phyloP scores from a whole-genome alignment of 2,329 filamentous ascomycete species.

The Aspergillus melleus region DNA sequence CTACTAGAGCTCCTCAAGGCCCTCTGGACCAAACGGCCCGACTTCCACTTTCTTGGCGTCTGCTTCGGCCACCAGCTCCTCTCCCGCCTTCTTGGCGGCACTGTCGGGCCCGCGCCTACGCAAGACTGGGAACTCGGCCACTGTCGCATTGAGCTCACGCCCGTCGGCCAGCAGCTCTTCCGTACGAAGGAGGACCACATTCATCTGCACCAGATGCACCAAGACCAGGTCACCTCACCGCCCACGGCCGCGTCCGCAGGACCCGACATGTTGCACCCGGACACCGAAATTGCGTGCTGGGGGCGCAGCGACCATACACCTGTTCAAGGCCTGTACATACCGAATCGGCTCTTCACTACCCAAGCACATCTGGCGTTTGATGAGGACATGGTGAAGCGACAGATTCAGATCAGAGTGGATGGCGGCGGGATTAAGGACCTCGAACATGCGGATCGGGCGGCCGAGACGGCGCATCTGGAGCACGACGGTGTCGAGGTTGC shows the following conservation, averaged over 20 bases:
- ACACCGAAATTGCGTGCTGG: slow-evolving; percentile 51
- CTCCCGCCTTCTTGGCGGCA: slow-evolving; percentile 44
- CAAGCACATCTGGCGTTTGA: slow-evolving; percentile 51
- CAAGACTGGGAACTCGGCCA: slow-evolving; percentile 51
- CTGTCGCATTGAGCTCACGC: slow-evolving; percentile 41
- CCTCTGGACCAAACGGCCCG: slow-evolving; percentile 52
- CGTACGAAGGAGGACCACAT: slow-evolving; percentile 33
- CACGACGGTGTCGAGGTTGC: slow-evolving; percentile 44
- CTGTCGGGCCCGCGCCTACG: slow-evolving; percentile 37
- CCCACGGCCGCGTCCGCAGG: slow-evolving; percentile 27
- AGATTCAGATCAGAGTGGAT: slow-evolving; percentile 48
- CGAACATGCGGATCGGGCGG: slow-evolving; percentile 37
- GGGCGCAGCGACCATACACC: slow-evolving; percentile 46
- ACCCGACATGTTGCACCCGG: slow-evolving; percentile 34
- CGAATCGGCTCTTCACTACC: slow-evolving; percentile 46
- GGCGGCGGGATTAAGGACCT: slow-evolving; percentile 41
- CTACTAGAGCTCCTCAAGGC: slow-evolving; percentile 48
- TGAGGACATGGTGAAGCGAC: slow-evolving; percentile 47
- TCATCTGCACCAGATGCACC: slow-evolving; percentile 50
- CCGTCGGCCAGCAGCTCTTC: slow-evolving; percentile 45
- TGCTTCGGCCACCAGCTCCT: slow-evolving; percentile 53
- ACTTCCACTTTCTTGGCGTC: slow-evolving; percentile 52
- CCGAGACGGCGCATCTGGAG: slow-evolving; percentile 40
- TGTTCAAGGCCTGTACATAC: slow-evolving; percentile 49
- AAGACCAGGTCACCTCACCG: slow-evolving; percentile 43